Conservation (phyloP, 768 basidiomycete genomes). For the Lentinula edodes region DNA sequence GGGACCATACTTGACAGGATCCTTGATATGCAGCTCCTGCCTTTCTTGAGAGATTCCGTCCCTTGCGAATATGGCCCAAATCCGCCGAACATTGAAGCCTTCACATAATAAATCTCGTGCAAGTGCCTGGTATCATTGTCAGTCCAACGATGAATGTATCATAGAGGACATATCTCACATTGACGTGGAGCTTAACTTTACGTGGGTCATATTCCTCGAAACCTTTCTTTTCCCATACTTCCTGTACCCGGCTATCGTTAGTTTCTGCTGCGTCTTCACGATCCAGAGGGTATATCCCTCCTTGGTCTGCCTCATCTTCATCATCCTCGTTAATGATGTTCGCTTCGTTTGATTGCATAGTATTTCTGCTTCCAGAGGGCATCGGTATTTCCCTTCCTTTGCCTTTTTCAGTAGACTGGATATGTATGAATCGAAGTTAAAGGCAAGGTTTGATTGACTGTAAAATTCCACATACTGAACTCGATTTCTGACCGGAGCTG, state of each 20-base stretch:
- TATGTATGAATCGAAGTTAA: no score
- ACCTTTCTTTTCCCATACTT: neutral
- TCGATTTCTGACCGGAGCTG: no score
- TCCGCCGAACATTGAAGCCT: neutral
- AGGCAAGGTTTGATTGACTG: no score
- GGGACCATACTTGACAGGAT: neutral
- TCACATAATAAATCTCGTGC: neutral
- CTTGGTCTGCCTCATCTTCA: neutral
- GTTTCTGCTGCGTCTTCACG: neutral
- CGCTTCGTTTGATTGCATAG: neutral
- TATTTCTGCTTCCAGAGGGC: no score
- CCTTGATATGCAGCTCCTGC: neutral
- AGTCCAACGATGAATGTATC: neutral
- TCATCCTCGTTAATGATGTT: neutral
- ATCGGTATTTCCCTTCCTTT: no score
- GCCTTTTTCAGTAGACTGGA: no score
- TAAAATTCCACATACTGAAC: no score
- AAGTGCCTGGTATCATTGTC: neutral
- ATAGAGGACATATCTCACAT: neutral
- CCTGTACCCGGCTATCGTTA: neutral
- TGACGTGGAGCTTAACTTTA: neutral
- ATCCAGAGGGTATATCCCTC: neutral
- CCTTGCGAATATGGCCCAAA: neutral
- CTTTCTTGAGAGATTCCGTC: neutral
- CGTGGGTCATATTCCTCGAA: neutral